A percentile compares a stretch with the other conserved stretches of the same genome.
Conservation (phyloP, 2,329 filamentous ascomycete genomes). For the Dactylellina parvicollis region DNA sequence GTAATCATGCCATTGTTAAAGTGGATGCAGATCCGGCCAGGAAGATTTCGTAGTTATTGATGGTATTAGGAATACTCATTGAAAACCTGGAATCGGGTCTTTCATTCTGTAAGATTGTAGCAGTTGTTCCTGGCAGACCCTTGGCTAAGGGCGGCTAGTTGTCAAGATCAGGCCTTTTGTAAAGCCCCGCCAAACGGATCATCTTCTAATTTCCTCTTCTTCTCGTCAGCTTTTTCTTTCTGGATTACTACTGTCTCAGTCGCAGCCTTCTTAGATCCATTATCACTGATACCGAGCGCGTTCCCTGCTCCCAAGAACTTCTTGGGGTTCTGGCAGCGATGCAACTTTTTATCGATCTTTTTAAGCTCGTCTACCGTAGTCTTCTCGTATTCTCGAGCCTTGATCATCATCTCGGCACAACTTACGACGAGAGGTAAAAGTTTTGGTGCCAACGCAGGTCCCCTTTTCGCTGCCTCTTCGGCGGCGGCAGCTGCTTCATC, state of each 20-base stretch:
- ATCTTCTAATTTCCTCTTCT: slow-evolving; percentile 36
- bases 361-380: slow-evolving; percentile 32
- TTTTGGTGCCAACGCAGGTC: slow-evolving; percentile 27
- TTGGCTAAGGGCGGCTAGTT: no score
- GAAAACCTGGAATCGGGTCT: no score
- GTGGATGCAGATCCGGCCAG: no score
- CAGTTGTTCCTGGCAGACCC: no score
- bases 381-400: slow-evolving; percentile 39
- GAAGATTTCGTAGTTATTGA: no score
- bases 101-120: no score
- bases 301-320: slow-evolving; percentile 46
- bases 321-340: slow-evolving; percentile 56
- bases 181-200: slow-evolving; percentile 42
- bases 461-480: slow-evolving; percentile 56
- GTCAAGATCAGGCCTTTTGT: slow-evolving; percentile 6
- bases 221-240: slow-evolving; percentile 28
- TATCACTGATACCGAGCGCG: slow-evolving; percentile 16
- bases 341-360: slow-evolving; percentile 57
- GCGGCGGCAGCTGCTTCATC: slow-evolving; percentile 57
- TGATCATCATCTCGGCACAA: slow-evolving; percentile 45
- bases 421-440: slow-evolving; percentile 8
- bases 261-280: not conserved
- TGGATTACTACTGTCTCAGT: slow-evolving; percentile 4
- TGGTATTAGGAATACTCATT: no score
- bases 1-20: no score